Conservation (phyloP, 106 monocot species). For the Acorus calamus region DNA sequence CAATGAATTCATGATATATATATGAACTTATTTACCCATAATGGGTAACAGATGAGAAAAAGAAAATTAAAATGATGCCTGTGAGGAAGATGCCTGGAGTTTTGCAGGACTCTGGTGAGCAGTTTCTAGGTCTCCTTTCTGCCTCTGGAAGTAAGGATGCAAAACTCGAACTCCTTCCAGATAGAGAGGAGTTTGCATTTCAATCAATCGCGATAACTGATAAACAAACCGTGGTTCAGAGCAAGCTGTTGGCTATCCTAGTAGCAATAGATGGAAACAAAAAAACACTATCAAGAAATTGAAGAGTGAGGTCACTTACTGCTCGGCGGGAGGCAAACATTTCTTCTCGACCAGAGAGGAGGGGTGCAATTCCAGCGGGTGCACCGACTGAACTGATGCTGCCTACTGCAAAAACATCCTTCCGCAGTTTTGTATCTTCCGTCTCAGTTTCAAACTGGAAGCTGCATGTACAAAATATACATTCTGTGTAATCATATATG, state of each 20-base stretch:
- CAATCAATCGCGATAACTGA: constrained; percentile 79
- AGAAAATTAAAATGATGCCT: too few relatives aligned
- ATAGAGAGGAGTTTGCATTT: constrained; percentile 80
- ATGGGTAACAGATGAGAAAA: too few relatives aligned
- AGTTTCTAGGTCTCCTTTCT: constrained; percentile 1
- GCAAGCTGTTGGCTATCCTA: not conserved
- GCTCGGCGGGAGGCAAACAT: constrained; percentile 91
- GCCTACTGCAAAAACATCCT: constrained; percentile 63
- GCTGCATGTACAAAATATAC: constrained; percentile 18
- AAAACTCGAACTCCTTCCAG: constrained; percentile 39
- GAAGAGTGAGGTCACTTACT: constrained; percentile 23
- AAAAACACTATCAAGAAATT: not conserved
- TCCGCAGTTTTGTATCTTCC: constrained; percentile 58
- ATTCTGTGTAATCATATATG: too few relatives aligned
- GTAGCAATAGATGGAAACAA: not conserved
- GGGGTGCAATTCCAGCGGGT: constrained; percentile 42
- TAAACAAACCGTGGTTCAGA: not conserved
- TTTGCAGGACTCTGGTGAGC: not conserved
- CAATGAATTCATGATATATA: too few relatives aligned
- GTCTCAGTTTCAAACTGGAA: constrained; percentile 89
- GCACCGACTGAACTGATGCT: constrained; percentile 37
- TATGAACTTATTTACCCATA: too few relatives aligned
- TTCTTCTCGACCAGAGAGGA: constrained; percentile 78
- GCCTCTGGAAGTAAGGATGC: constrained; percentile 44
- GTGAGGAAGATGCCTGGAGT: not conserved